phyloP scores from a whole-genome alignment of 441 rosid genomes.

The Jatropha podagrica region DNA sequence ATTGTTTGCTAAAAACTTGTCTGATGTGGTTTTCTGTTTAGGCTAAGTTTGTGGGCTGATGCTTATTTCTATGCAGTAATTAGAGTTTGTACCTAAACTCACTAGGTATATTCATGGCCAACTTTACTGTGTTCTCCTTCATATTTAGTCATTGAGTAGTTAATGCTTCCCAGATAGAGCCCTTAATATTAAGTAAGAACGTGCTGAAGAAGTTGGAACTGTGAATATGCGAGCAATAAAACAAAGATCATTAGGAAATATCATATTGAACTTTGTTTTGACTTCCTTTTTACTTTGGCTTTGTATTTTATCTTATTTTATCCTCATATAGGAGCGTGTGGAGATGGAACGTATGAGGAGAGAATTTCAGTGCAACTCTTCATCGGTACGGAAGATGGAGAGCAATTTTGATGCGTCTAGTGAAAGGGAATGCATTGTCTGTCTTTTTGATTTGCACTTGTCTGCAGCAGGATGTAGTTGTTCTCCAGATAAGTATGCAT shows the following conservation, averaged over 20 bases:
- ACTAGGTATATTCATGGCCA: background rate
- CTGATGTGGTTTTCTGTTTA: background rate
- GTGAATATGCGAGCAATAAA: conserved; percentile 10
- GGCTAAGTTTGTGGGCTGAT: background rate
- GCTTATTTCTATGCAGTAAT: background rate
- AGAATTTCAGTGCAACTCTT: conserved; percentile 60
- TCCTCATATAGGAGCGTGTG: conserved; percentile 65
- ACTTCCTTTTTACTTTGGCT: conserved; percentile 17
- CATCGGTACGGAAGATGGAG: conserved; percentile 81
- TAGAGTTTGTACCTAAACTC: background rate
- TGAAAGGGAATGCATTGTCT: conserved; percentile 89
- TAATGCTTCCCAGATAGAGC: background rate
- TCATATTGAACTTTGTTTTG: background rate
- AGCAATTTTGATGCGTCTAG: conserved; percentile 82
- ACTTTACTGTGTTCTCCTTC: background rate
- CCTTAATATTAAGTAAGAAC: conserved; percentile 12
- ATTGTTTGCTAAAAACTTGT: background rate
- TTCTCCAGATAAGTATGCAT: conserved; percentile 89
- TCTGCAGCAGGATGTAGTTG: conserved; percentile 97
- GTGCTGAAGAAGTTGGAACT: conserved; percentile 10
- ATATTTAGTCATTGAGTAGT: background rate
- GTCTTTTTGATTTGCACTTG: conserved; percentile 95
- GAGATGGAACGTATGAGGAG: conserved; percentile 71
- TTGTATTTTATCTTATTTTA: conserved; percentile 9
- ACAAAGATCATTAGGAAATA: background rate